Evolutionary conservation across 2,329 filamentous ascomycete species (phyloP).

Genomic region (Bertia moriformis): DNA sequence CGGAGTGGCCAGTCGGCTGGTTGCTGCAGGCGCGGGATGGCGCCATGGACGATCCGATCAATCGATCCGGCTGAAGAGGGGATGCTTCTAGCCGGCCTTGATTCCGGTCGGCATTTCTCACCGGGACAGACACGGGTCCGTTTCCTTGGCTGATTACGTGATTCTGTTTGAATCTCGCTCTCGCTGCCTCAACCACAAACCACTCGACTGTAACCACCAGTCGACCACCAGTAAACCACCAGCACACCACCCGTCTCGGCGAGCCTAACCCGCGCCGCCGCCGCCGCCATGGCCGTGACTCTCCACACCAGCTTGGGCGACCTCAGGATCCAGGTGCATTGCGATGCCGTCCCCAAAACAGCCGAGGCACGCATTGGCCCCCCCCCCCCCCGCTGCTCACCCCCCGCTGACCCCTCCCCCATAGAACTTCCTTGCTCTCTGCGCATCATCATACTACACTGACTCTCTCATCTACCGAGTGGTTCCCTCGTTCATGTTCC

Average conservation of each 20-base stretch:
- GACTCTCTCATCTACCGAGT: slow-evolving; percentile 64
- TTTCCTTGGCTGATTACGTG: too few species aligned
- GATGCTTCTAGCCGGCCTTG: too few species aligned
- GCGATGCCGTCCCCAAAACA: slow-evolving; percentile 84
- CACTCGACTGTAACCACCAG: too few species aligned
- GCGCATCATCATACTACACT: slow-evolving; percentile 66
- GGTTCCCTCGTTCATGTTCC: slow-evolving; percentile 69
- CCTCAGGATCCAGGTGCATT: slow-evolving; percentile 92
- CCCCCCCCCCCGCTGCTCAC: not conserved
- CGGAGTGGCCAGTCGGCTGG: too few species aligned
- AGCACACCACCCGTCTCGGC: not conserved
- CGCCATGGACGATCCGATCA: too few species aligned
- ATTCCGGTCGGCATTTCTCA: too few species aligned
- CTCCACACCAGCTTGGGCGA: slow-evolving; percentile 81
- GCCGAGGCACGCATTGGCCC: slow-evolving; percentile 45
- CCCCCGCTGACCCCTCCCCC: slow-evolving; percentile 2
- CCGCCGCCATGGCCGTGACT: slow-evolving; percentile 56
- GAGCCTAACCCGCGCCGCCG: not conserved
- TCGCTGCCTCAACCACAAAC: too few species aligned
- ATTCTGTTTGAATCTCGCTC: too few species aligned
- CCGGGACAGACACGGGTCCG: too few species aligned
- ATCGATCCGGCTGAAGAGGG: too few species aligned
- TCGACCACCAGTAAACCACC: too few species aligned
- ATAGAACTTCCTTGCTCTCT: slow-evolving; percentile 80
- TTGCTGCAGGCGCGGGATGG: too few species aligned